Conservation (phyloP, 352 stramenopile genomes). For the Phytophthora lateralis region DNA sequence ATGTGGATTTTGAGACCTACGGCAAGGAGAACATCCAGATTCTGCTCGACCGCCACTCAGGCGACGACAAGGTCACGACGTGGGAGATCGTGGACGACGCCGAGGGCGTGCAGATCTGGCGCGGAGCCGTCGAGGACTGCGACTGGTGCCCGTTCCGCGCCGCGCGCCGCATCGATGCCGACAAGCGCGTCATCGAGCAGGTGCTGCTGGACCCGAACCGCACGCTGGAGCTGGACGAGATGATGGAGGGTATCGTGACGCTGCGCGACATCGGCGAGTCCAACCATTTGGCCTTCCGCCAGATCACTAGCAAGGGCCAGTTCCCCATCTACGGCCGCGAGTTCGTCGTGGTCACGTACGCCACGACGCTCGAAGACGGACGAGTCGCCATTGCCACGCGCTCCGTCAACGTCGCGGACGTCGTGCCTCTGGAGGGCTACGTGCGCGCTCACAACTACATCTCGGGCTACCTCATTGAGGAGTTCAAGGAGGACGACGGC, state of each 20-base stretch:
- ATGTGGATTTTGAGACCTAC: conserved; percentile 70
- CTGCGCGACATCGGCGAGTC: conserved; percentile 60
- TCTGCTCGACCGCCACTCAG: conserved; percentile 64
- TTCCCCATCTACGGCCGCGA: conserved; percentile 80
- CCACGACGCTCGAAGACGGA: conserved; percentile 56
- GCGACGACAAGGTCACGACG: conserved; percentile 66
- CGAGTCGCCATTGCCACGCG: conserved; percentile 69
- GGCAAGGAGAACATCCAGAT: conserved; percentile 72
- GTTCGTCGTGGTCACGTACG: conserved; percentile 73
- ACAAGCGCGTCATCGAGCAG: conserved; percentile 60
- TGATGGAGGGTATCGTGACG: conserved; percentile 71
- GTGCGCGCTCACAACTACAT: conserved; percentile 74
- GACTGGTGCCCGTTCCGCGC: conserved; percentile 79
- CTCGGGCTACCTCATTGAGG: conserved; percentile 80
- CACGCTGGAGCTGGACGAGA: conserved; percentile 79
- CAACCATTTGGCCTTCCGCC: conserved; percentile 62
- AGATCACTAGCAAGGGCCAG: conserved; percentile 79
- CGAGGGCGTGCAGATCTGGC: conserved; percentile 59
- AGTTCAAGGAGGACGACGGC: conserved; percentile 50
- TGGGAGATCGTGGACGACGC: conserved; percentile 73
- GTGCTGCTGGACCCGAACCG: conserved; percentile 65
- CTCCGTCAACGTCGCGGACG: conserved; percentile 55
- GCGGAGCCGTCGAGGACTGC: conserved; percentile 61
- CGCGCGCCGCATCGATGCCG: conserved; percentile 52
- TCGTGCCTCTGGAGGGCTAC: conserved; percentile 55